Conservation (phyloP, 805 yeast genomes). For the Alloascoidea hylecoeti region DNA sequence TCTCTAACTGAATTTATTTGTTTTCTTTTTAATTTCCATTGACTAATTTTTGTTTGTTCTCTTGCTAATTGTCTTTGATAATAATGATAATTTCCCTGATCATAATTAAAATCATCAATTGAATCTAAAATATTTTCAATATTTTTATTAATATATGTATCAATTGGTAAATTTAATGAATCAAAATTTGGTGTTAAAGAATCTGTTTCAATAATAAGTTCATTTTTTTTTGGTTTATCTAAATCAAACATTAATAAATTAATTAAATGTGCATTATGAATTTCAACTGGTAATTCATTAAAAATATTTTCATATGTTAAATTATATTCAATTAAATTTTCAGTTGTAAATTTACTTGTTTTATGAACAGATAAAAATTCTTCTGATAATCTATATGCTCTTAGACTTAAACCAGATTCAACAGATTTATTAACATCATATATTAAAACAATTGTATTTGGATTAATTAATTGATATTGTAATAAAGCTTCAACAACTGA, state of each 20-base stretch:
- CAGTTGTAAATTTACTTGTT: constrained; percentile 49
- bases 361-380: constrained; percentile 38
- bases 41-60: constrained; percentile 53
- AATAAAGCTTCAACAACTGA: constrained; percentile 52
- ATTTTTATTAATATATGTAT: constrained; percentile 24
- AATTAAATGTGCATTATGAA: constrained; percentile 57
- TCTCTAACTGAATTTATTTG: constrained; percentile 49
- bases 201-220: background rate
- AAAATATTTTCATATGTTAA: constrained; percentile 53
- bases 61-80: constrained; percentile 65
- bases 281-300: constrained; percentile 52
- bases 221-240: background rate
- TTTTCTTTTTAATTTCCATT: constrained; percentile 62
- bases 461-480: constrained; percentile 43
- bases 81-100: constrained; percentile 68
- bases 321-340: constrained; percentile 41
- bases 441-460: constrained; percentile 37
- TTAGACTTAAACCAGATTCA: constrained; percentile 48
- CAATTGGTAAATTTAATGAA: constrained; percentile 25
- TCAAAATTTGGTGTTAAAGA: constrained; percentile 16
- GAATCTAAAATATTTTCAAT: constrained; percentile 55
- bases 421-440: constrained; percentile 58
- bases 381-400: constrained; percentile 54
- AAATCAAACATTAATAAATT: constrained; percentile 31
- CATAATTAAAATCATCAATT: constrained; percentile 63